Conservation (phyloP, 257 asterid genomes). For the Jacaranda copaia region DNA sequence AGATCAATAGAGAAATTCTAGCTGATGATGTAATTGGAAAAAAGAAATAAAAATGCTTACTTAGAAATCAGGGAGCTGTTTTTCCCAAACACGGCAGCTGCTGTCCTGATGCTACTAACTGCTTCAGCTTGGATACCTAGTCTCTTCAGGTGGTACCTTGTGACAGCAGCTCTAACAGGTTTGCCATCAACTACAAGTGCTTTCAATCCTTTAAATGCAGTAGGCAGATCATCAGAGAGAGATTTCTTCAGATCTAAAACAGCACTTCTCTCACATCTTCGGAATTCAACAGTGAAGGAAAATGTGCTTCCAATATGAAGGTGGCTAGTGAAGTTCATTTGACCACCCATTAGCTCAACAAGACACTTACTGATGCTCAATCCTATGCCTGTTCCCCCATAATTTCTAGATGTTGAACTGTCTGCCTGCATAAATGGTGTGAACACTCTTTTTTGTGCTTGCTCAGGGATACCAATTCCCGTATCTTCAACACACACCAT, state of each 20-base stretch:
- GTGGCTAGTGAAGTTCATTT: slow-evolving; percentile 77
- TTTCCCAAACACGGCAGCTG: slow-evolving; percentile 51
- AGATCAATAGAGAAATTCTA: background rate
- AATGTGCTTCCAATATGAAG: slow-evolving; percentile 90
- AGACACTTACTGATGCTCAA: slow-evolving; percentile 91
- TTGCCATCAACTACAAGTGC: slow-evolving; percentile 76
- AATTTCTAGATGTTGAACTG: slow-evolving; percentile 89
- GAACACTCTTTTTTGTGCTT: slow-evolving; percentile 78
- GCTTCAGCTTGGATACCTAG: slow-evolving; percentile 75
- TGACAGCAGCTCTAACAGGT: slow-evolving; percentile 85
- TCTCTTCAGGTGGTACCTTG: slow-evolving; percentile 82
- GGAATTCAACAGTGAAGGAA: slow-evolving; percentile 69
- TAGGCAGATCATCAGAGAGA: slow-evolving; percentile 58
- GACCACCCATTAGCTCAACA: slow-evolving; percentile 93
- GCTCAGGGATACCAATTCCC: slow-evolving; percentile 83
- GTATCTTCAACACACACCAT: slow-evolving; percentile 90
- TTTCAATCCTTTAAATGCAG: slow-evolving; percentile 65
- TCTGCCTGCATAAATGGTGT: slow-evolving; percentile 99
- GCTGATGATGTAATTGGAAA: background rate
- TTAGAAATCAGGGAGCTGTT: slow-evolving; percentile 48
- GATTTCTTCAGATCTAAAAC: slow-evolving; percentile 53
- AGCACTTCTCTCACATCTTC: slow-evolving; percentile 50
- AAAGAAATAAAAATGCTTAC: slow-evolving; percentile 48
- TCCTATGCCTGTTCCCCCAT: slow-evolving; percentile 97
- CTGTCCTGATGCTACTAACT: slow-evolving; percentile 56